Base-by-base conservation (phyloP, 2,329 filamentous ascomycete species). In the Fusarium albidum region DNA sequence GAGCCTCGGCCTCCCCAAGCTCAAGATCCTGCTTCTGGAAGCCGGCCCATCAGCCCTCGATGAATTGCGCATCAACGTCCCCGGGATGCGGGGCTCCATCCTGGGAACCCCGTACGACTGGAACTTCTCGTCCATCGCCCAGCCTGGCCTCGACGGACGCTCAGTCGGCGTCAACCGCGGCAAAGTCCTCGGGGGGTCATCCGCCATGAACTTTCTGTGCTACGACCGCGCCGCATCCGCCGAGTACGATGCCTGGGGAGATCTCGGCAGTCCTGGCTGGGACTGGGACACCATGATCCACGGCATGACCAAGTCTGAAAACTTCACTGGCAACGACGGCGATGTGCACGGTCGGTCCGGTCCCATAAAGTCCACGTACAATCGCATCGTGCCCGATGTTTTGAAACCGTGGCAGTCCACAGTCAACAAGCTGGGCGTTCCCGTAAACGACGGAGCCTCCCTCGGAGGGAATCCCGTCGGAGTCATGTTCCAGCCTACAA, bases 401-500 rank as follows among this genome's bases (percentile, higher is more conserved):
- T 74, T 78, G 54, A 55, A 69, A 5, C 58, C 69, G 1, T 81
- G 74, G 69, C 70, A 75, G 33, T 76, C 76, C 3, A 71, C 75
- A 0, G 58, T 80, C 50, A 71, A 71, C 31, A 64, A 55, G 12
- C 69, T 81, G 3, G 77, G 77, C 3, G 42, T 66, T 31, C 25
- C 55, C 27, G 41, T 50, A 13, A 68, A 64, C 14, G 70, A 80
- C 1, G 66, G 77, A 45, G 38, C 45, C 3, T 79, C 75, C 2
- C 69, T 82, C 1, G 71, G 72, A 28, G 79, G 80, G 2, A 68
- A 77, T 32, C 72, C 72, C 2, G 54, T 80, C 6, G 80, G 79
- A 8, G 75, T 76, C 26, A 75, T 75, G 61, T 73, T 70, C 32
- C 77, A 80, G 57, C 76, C 79, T 4, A 77, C 69, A 52, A 80